These are phyloP conservation scores for Vitis rupestris DNA, from an alignment of 164 flowering plant species.

Conservation along the genomic window DNA sequence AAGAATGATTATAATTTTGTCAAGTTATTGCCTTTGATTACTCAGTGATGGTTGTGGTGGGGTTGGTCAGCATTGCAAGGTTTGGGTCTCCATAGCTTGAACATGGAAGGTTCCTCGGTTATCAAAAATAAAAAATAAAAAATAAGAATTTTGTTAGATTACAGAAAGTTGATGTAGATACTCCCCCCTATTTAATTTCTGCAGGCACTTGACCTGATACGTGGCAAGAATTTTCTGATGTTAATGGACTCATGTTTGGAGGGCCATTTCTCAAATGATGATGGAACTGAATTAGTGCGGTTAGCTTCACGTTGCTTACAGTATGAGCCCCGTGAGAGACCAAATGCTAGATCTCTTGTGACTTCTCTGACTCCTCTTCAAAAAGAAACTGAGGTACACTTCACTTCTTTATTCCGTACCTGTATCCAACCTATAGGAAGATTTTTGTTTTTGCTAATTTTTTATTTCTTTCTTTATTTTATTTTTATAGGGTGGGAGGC, in stretches of 20 bases:
- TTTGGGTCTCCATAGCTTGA: too few species aligned
- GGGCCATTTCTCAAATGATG: slow-evolving; percentile 50
- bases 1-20: too few species aligned
- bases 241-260: slow-evolving; percentile 58
- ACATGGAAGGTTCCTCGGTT: too few species aligned
- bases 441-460: background rate
- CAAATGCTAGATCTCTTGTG: slow-evolving; percentile 48
- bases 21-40: too few species aligned
- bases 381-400: slow-evolving; percentile 48
- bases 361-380: slow-evolving; percentile 46
- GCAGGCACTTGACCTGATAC: slow-evolving; percentile 61
- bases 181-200: background rate
- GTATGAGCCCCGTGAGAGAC: slow-evolving; percentile 60
- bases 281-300: slow-evolving; percentile 48
- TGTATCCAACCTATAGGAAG: background rate
- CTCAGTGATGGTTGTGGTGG: too few species aligned
- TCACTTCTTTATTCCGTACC: background rate
- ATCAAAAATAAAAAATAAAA: too few species aligned
- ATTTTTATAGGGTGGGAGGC: too few species aligned
- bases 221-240: slow-evolving; percentile 44
- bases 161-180: background rate
- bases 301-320: slow-evolving; percentile 57
- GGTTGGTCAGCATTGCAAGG: too few species aligned
- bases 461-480: too few species aligned
- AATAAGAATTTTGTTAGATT: too few species aligned